phyloP scores from a whole-genome alignment of 2,329 filamentous ascomycete genomes.

The Sarocladium brachiariae region DNA sequence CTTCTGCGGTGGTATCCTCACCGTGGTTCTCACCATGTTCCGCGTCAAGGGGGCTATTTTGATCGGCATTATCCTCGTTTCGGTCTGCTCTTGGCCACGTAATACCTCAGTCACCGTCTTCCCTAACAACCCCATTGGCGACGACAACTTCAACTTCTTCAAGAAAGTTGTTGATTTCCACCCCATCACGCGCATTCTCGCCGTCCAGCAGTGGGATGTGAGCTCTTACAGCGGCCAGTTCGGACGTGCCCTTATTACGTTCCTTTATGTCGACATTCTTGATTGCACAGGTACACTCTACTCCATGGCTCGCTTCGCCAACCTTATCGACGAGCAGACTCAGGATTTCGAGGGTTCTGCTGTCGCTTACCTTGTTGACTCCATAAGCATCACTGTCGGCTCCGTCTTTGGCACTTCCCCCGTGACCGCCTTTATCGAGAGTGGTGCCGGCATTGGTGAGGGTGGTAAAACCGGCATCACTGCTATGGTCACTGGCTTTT shows the following conservation, averaged over 20 bases:
- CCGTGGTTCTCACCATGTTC: constrained; percentile 69
- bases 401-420: constrained; percentile 59
- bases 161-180: constrained; percentile 73
- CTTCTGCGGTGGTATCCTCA: constrained; percentile 70
- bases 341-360: constrained; percentile 75
- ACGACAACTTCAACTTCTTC: constrained; percentile 70
- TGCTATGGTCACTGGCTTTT: constrained; percentile 56
- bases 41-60: constrained; percentile 77
- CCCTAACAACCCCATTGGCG: constrained; percentile 58
- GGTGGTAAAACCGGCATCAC: constrained; percentile 64
- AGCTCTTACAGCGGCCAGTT: constrained; percentile 61
- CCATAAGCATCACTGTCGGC: constrained; percentile 58
- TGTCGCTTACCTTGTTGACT: constrained; percentile 63
- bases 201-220: constrained; percentile 64
- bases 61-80: constrained; percentile 68
- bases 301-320: constrained; percentile 65
- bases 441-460: constrained; percentile 63
- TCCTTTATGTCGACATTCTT: constrained; percentile 68
- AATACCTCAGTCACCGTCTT: constrained; percentile 68
- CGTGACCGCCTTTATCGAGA: constrained; percentile 64
- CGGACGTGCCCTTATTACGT: constrained; percentile 65
- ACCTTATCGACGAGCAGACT: constrained; percentile 50
- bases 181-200: constrained; percentile 57
- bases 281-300: constrained; percentile 66
- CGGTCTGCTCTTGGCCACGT: constrained; percentile 76